A percentile compares a stretch with the other conserved stretches of the same genome.
Conservation (phyloP, 2,329 filamentous ascomycete species). For the Hymenoscyphus albidus region DNA sequence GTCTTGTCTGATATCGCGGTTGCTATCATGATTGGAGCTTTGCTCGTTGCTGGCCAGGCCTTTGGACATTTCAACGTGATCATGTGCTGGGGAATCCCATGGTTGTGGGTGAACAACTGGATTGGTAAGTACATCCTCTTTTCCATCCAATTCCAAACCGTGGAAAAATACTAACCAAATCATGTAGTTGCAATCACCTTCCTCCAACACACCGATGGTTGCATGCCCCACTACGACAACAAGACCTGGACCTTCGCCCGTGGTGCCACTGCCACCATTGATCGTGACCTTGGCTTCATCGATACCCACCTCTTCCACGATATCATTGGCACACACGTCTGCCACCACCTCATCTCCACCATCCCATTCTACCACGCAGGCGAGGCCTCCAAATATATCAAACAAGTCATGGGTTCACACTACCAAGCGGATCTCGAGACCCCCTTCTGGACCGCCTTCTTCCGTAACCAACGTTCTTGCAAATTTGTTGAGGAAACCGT, state of each 20-base stretch:
- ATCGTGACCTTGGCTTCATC: slow-evolving; percentile 62
- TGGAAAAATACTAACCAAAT: background rate
- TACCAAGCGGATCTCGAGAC: slow-evolving; percentile 45
- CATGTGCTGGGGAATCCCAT: slow-evolving; percentile 60
- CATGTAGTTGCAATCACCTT: slow-evolving; percentile 65
- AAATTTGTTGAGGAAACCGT: slow-evolving; percentile 36
- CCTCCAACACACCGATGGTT: slow-evolving; percentile 64
- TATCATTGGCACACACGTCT: slow-evolving; percentile 61
- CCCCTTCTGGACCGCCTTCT: slow-evolving; percentile 36
- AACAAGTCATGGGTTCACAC: slow-evolving; percentile 50
- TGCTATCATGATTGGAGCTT: slow-evolving; percentile 44
- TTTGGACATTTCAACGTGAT: slow-evolving; percentile 55
- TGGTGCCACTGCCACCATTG: slow-evolving; percentile 59
- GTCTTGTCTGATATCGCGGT: slow-evolving; percentile 59
- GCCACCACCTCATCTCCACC: slow-evolving; percentile 59
- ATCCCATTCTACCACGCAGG: slow-evolving; percentile 60
- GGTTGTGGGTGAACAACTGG: slow-evolving; percentile 70
- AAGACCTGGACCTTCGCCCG: slow-evolving; percentile 59
- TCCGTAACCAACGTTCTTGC: slow-evolving; percentile 33
- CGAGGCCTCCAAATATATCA: slow-evolving; percentile 55
- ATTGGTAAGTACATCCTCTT: slow-evolving; percentile 46
- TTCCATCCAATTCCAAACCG: background rate
- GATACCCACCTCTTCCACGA: slow-evolving; percentile 63
- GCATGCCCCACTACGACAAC: slow-evolving; percentile 55
- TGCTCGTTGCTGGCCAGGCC: slow-evolving; percentile 50